Base-by-base conservation (phyloP, 495 filamentous ascomycete genomes). In the Aspergillus leporis region DNA sequence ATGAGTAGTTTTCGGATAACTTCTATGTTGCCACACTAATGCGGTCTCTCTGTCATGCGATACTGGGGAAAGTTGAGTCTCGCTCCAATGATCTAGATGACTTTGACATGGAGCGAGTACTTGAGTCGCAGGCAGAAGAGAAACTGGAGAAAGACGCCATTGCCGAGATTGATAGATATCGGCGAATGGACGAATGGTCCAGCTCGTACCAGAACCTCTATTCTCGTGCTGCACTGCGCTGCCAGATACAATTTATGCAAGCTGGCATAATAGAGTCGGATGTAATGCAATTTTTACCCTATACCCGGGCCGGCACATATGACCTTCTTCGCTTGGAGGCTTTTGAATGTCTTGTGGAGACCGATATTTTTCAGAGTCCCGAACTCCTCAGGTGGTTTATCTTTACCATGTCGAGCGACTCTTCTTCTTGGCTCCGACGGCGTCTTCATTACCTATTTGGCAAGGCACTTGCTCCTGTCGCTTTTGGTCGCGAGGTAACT, bases 171-270 rank as follows among this genome's bases (percentile, higher is more conserved):
- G 90, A 97, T 57, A 84, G 95, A 51, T 90, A 93, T 66, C 84
- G 92, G 49, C 85, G 93, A 46, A 91, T 95, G 81, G 94, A 99
- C 65, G 92, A 97, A 73, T 98, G 92, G 87, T 89, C 89, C 0
- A 84, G 87, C 34, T 95, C 92, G 0, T 96, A 88, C 71, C 91
- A 97, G 55, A 99, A 98, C 61, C 80, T 96, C 55, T 92, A 92
- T 70, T 91, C 95, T 1, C 81, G 82, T 36, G 88, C 93, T 6
- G 91, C 92, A 4, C 74, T 98, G 21, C 81, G 88, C n/a, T 92
- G 90, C 71, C 85, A 89, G 59, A 81, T 85, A 70, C 80, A 77
- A 49, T 74, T 97, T 23, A 90, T 91, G 79, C 84, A 89, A 67
- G 87, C 85, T 10, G 81, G 83, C 13, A 81, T 92, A 47, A 84